phyloP scores from a whole-genome alignment of 2,329 filamentous ascomycete species.

The Thielaviopsis ethacetica region DNA sequence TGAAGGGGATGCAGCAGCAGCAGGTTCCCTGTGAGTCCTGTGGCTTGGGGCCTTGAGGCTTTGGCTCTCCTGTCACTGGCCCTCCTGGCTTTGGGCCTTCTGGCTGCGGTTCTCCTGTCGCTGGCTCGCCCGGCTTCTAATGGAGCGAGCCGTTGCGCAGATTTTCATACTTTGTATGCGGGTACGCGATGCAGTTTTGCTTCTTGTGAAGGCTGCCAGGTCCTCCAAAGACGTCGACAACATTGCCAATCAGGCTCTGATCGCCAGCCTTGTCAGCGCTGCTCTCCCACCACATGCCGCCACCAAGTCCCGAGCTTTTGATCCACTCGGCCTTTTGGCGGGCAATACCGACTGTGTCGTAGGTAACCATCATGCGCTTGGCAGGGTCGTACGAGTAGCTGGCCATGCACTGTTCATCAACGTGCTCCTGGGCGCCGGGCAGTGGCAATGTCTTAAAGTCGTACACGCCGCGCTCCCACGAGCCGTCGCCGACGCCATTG shows the following conservation, averaged over 20 bases:
- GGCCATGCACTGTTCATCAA: conserved; percentile 48
- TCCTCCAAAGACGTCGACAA: conserved; percentile 43
- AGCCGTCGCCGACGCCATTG: conserved; percentile 58
- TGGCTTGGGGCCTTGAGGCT: too few relatives aligned
- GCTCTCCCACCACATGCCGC: conserved; percentile 97
- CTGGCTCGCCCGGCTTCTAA: conserved; percentile 17
- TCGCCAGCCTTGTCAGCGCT: conserved; percentile 54
- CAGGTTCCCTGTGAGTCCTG: background rate
- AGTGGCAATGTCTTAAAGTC: conserved; percentile 78
- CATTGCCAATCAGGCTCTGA: conserved; percentile 51
- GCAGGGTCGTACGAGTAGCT: conserved; percentile 60
- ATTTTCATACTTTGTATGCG: conserved; percentile 55
- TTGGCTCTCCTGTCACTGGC: too few relatives aligned
- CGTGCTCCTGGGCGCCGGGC: conserved; percentile 43
- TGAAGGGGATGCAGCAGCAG: conserved; percentile 1
- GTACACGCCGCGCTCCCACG: conserved; percentile 72
- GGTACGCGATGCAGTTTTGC: conserved; percentile 46
- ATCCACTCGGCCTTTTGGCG: conserved; percentile 58
- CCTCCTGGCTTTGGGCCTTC: background rate
- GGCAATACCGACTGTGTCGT: conserved; percentile 56
- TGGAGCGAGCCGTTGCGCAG: conserved; percentile 39
- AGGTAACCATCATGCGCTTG: conserved; percentile 55
- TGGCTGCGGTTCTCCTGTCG: conserved; percentile 1
- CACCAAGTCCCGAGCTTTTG: conserved; percentile 49
- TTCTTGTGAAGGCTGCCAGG: conserved; percentile 29